A percentile compares a stretch with the other conserved stretches of the same genome.
Evolutionary conservation across 345 rosid species (phyloP).

Genomic region (Eucalyptus tenuipes): DNA sequence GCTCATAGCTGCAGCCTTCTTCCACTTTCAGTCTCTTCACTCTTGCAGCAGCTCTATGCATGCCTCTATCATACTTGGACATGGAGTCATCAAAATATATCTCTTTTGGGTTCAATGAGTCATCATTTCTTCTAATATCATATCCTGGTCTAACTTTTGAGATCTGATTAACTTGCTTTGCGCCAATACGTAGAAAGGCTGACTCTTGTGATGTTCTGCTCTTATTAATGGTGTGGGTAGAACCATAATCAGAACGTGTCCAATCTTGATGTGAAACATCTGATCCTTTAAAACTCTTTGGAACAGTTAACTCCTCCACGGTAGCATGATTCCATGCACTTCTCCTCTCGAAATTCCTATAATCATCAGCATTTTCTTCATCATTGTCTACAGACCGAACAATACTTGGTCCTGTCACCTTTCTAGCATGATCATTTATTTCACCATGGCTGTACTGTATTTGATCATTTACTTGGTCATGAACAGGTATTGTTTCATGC

Average conservation of each 20-base stretch:
- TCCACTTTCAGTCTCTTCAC: constrained; percentile 5
- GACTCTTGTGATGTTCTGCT: neutral
- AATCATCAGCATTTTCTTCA: constrained; percentile 13
- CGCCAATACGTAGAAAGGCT: neutral
- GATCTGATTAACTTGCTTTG: neutral
- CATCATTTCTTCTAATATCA: constrained; percentile 26
- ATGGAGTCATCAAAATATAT: constrained; percentile 7
- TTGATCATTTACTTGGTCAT: neutral
- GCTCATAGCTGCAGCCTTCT: neutral
- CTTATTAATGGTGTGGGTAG: neutral
- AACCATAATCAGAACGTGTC: constrained; percentile 16
- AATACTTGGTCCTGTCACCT: constrained; percentile 14
- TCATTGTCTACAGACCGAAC: constrained; percentile 14
- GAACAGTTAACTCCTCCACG: constrained; percentile 5
- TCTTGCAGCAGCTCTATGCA: constrained; percentile 9
- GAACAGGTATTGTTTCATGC: constrained; percentile 10
- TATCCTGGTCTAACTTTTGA: constrained; percentile 23
- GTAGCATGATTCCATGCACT: constrained; percentile 8
- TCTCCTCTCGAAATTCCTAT: constrained; percentile 15
- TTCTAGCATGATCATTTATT: constrained; percentile 12
- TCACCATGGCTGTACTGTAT: constrained; percentile 14
- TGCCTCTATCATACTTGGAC: constrained; percentile 11
- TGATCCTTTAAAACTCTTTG: constrained; percentile 17
- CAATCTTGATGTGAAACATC: constrained; percentile 13
- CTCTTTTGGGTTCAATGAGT: constrained; percentile 16